Evolutionary conservation across 1,284 basidiomycete species (phyloP), one percentile per base, ranked within the genome.

Genomic region (Somion occarium): DNA sequence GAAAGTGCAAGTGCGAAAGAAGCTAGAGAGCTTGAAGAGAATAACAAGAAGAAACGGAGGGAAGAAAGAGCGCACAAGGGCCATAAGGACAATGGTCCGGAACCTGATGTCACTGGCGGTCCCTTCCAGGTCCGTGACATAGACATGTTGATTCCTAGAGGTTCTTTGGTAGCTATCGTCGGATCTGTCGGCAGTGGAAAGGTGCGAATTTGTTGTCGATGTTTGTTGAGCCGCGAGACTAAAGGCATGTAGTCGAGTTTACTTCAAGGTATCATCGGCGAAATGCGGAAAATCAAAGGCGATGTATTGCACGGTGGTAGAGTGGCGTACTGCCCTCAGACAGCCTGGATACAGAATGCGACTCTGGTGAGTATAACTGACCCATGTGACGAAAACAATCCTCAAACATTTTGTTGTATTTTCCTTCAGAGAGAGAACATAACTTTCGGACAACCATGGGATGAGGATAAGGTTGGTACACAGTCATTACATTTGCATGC

Each of bases 321-420:
- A 5, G 78, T 93, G 1, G 85, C 81, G 0, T 95, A 93, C 69
- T 93, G 89, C 64, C 81, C 91, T 2, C 91, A 93, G 65, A 82
- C 75, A 22, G 87, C 92, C 1, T 96, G 93, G 92, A 94, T 96
- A 49, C 91, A 93, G 64, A 91, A 90, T 61, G 83, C 85, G 0
- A 82, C 85, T 2, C 59, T 93, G 56, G 83, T 86, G 48, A 57
- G 80, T 59, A 19, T 18, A n/a, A n/a, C 13, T 20, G 5, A 30
- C 1, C 5, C 27, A 23, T 49, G 2, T 7, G 5, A n/a, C n/a
- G n/a, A n/a, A n/a, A n/a, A n/a, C n/a, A n/a, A n/a, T 18, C 27
- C 27, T 37, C 15, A 20, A n/a, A n/a, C n/a, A 5, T n/a, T n/a
- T n/a, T n/a, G n/a, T n/a, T n/a, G n/a, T n/a, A 41, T 9, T 19